Percentiles rank a stretch among this genome's conserved stretches.
Conservation (phyloP, 2,329 filamentous ascomycete genomes). For the Xylariomycetidae sp. region DNA sequence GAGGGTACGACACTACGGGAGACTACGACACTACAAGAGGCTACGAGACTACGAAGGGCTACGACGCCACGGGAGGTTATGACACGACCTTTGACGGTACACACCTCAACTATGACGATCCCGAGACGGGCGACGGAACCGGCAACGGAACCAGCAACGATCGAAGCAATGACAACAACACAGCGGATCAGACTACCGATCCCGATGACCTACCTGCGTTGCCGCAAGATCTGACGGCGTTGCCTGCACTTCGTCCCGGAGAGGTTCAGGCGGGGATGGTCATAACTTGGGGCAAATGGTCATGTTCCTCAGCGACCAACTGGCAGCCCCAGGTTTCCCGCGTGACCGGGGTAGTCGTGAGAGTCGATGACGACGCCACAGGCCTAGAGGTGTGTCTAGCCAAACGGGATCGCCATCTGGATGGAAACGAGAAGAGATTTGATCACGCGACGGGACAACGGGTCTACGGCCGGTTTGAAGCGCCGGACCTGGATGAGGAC, state of each 20-base stretch:
- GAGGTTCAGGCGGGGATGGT: constrained; percentile 56
- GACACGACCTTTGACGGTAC: constrained; percentile 23
- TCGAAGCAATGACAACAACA: too few relatives aligned
- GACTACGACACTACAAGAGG: too few relatives aligned
- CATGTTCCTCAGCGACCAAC: constrained; percentile 55
- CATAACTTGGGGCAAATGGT: constrained; percentile 63
- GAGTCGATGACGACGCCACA: constrained; percentile 45
- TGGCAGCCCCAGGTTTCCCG: constrained; percentile 62
- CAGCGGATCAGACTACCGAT: constrained; percentile 45
- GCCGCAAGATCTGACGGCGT: constrained; percentile 49
- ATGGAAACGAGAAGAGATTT: constrained; percentile 52
- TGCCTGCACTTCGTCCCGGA: constrained; percentile 45
- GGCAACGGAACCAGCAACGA: constrained; percentile 31
- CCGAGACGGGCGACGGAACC: constrained; percentile 23
- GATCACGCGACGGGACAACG: constrained; percentile 66
- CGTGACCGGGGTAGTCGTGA: constrained; percentile 64
- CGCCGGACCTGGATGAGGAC: constrained; percentile 59
- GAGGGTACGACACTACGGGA: constrained; percentile 31
- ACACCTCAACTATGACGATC: constrained; percentile 38
- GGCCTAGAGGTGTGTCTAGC: constrained; percentile 61
- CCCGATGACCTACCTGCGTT: constrained; percentile 60
- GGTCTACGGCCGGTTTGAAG: constrained; percentile 74
- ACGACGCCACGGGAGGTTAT: too few relatives aligned
- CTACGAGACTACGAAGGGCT: constrained; percentile 33
- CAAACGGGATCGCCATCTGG: constrained; percentile 57